phyloP scores from a whole-genome alignment of 306 rosid species.

The Rubus parviflorus region DNA sequence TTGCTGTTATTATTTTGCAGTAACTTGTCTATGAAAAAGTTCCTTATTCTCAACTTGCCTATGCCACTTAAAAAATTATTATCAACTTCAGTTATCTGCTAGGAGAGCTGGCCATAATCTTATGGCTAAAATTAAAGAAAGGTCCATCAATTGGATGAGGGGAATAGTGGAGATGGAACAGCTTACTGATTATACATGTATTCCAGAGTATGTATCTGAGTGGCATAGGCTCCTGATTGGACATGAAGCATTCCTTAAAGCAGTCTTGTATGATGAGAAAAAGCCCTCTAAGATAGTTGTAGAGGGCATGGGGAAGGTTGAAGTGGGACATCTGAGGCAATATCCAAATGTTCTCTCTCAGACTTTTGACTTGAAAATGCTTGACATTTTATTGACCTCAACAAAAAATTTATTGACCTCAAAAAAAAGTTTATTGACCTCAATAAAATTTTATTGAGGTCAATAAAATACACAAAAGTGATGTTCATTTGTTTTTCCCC shows the following conservation, averaged over 20 bases:
- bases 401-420: too few relatives aligned
- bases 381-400: too few relatives aligned
- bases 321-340: neutral
- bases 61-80: too few relatives aligned
- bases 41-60: too few relatives aligned
- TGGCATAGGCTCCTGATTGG: neutral
- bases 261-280: neutral
- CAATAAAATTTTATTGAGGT: too few relatives aligned
- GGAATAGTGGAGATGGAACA: constrained; percentile 13
- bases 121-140: neutral
- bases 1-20: too few relatives aligned
- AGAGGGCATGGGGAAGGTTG: constrained; percentile 6
- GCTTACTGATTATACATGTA: neutral
- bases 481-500: too few relatives aligned
- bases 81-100: neutral
- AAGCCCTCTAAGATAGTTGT: neutral
- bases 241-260: neutral
- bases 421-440: too few relatives aligned
- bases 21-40: too few relatives aligned
- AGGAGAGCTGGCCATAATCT: constrained; percentile 2
- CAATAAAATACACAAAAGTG: too few relatives aligned
- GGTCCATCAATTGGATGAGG: neutral
- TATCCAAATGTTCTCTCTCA: neutral
- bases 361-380: neutral
- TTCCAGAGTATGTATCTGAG: neutral